phyloP scores from a whole-genome alignment of 805 yeast genomes.

The Candida fluviatilis region DNA sequence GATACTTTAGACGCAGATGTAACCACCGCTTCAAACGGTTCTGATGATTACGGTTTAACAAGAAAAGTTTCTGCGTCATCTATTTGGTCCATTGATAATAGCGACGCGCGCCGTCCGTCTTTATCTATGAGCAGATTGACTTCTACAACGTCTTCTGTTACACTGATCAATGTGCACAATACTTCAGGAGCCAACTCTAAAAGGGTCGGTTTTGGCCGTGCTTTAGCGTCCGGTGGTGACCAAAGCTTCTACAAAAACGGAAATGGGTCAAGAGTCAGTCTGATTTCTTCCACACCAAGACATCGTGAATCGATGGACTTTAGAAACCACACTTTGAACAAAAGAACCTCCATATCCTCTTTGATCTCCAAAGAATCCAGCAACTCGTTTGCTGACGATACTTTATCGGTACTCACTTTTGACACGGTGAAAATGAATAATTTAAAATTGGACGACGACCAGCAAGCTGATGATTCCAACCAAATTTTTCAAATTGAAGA shows the following conservation, averaged over 20 bases:
- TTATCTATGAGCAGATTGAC: conserved; percentile 28
- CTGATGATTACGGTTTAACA: conserved; percentile 10
- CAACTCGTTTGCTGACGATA: conserved; percentile 23
- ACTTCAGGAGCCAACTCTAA: conserved; percentile 8
- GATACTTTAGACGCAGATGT: not conserved
- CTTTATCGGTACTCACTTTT: conserved; percentile 32
- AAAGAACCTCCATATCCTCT: conserved; percentile 32
- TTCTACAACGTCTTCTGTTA: conserved; percentile 24
- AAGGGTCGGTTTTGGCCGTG: conserved; percentile 40
- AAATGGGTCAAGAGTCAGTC: not conserved
- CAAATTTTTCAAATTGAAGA: conserved; percentile 25
- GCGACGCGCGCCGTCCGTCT: conserved; percentile 17
- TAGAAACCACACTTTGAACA: conserved; percentile 14
- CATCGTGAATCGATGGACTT: conserved; percentile 27
- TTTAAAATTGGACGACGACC: conserved; percentile 11
- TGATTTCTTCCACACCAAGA: conserved; percentile 2
- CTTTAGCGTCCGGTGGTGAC: conserved; percentile 23
- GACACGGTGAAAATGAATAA: conserved; percentile 22
- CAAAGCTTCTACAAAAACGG: conserved; percentile 12
- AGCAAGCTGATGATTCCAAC: conserved; percentile 7
- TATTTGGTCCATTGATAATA: conserved; percentile 34
- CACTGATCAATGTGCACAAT: conserved; percentile 13
- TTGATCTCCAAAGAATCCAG: conserved; percentile 30
- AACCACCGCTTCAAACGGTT: not conserved
- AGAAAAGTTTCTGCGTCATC: conserved; percentile 30